Conservation (phyloP, 2,329 filamentous ascomycete genomes). For the Diaporthe helianthi region DNA sequence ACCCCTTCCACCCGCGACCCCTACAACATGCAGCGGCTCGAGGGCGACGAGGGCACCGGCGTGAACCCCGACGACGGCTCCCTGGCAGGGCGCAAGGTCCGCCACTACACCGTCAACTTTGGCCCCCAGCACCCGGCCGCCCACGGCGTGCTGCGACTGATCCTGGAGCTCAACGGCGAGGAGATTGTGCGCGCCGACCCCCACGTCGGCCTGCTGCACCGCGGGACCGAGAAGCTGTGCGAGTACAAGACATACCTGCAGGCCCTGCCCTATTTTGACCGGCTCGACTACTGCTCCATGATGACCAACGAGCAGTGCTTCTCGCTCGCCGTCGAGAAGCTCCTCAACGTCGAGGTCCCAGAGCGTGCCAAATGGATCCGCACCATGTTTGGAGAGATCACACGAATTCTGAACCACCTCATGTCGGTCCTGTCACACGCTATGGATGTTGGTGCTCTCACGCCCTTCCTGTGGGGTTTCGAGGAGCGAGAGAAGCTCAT, state of each 20-base stretch:
- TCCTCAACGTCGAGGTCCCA: conserved; percentile 95
- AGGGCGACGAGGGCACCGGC: conserved; percentile 50
- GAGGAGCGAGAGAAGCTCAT: conserved; percentile 99
- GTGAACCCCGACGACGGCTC: conserved; percentile 57
- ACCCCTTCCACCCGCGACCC: conserved; percentile 53
- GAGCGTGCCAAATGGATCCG: conserved; percentile 96
- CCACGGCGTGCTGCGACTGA: conserved; percentile 96
- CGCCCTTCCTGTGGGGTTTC: conserved; percentile 98
- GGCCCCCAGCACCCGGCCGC: conserved; percentile 98
- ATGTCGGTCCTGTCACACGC: conserved; percentile 98
- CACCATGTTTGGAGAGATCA: conserved; percentile 94
- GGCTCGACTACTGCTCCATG: conserved; percentile 99
- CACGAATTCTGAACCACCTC: conserved; percentile 91
- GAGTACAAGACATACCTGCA: conserved; percentile 99
- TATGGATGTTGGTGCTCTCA: conserved; percentile 98
- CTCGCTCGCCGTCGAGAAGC: conserved; percentile 93
- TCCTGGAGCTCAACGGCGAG: conserved; percentile 97
- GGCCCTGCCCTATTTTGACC: conserved; percentile 97
- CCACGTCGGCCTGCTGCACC: conserved; percentile 93
- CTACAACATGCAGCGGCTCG: conserved; percentile 54
- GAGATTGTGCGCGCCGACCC: conserved; percentile 96
- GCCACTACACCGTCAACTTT: conserved; percentile 99
- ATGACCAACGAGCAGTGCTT: conserved; percentile 99
- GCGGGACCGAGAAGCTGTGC: conserved; percentile 98
- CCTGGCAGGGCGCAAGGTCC: conserved; percentile 78